A percentile compares a stretch with the other conserved stretches of the same genome.
Conservation (phyloP, 75 land plant species). For the Pinus tabuliformis region DNA sequence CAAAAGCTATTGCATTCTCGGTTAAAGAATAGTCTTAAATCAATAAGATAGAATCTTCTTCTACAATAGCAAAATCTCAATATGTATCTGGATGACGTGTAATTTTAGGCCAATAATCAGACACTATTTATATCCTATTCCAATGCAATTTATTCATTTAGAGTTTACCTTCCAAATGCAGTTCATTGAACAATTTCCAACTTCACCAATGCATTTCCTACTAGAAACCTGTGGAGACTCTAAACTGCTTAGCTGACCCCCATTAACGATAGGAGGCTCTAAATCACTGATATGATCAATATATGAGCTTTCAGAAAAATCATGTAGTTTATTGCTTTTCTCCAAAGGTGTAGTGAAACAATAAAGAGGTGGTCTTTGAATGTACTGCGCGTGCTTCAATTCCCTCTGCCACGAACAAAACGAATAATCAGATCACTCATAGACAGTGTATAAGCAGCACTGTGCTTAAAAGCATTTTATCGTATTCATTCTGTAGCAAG, state of each 20-base stretch:
- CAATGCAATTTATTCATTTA: neutral
- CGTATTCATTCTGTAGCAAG: neutral
- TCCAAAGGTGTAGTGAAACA: neutral
- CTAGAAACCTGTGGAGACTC: neutral
- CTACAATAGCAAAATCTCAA: neutral
- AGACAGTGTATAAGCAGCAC: neutral
- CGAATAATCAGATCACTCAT: neutral
- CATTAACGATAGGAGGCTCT: neutral
- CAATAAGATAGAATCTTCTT: neutral
- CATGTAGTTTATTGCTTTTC: neutral
- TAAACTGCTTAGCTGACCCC: neutral
- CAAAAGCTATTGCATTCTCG: neutral
- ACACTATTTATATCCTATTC: neutral
- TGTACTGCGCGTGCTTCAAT: neutral
- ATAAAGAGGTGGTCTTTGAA: neutral
- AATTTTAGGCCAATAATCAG: neutral
- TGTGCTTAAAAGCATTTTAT: neutral
- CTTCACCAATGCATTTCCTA: neutral
- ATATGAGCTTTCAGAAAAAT: neutral
- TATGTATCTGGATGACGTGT: neutral
- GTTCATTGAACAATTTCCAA: neutral
- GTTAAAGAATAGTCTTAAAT: neutral
- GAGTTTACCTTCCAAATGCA: constrained; percentile 5
- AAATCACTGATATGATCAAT: neutral
- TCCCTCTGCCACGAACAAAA: neutral